Evolutionary conservation across 2,329 filamentous ascomycete species (phyloP).

Genomic region (Neofusicoccum umdonicola): DNA sequence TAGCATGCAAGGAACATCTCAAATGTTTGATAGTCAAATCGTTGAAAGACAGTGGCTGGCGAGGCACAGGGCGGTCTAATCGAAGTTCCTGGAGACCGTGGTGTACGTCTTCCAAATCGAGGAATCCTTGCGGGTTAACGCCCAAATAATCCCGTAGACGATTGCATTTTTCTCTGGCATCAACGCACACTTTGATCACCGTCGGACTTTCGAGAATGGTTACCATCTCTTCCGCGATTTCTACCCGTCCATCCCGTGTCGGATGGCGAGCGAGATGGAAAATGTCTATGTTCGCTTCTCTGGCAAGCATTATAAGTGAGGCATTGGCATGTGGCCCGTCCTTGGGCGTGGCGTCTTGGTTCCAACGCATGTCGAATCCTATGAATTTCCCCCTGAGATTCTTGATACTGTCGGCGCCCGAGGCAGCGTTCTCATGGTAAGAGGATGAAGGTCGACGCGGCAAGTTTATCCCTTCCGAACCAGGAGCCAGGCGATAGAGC

Average conservation of each 20-base stretch:
- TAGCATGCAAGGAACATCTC: neutral
- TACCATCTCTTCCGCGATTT: slow-evolving; percentile 65
- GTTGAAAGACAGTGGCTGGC: neutral
- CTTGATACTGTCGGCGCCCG: neutral
- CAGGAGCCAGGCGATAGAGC: neutral
- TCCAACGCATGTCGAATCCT: slow-evolving; percentile 90
- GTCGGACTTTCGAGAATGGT: slow-evolving; percentile 68
- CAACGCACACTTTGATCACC: slow-evolving; percentile 74
- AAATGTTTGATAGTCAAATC: neutral
- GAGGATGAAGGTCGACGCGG: neutral
- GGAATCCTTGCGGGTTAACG: slow-evolving; percentile 63
- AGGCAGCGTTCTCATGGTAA: neutral
- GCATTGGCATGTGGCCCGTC: slow-evolving; percentile 65
- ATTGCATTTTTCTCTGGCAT: slow-evolving; percentile 64
- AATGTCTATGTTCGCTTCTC: slow-evolving; percentile 70
- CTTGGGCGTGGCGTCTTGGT: slow-evolving; percentile 45
- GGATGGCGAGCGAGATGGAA: slow-evolving; percentile 66
- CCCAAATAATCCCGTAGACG: slow-evolving; percentile 67
- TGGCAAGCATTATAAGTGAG: slow-evolving; percentile 80
- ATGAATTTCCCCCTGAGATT: slow-evolving; percentile 47
- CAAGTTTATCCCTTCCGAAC: too few species aligned
- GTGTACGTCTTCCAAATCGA: slow-evolving; percentile 59
- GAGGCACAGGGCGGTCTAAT: neutral
- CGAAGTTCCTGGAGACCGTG: neutral
- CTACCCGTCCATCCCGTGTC: slow-evolving; percentile 37